A percentile compares a stretch with the other conserved stretches of the same genome.
phyloP scores from a whole-genome alignment of 371 early-diverging fungal species.

The Actinomucor elegans region DNA sequence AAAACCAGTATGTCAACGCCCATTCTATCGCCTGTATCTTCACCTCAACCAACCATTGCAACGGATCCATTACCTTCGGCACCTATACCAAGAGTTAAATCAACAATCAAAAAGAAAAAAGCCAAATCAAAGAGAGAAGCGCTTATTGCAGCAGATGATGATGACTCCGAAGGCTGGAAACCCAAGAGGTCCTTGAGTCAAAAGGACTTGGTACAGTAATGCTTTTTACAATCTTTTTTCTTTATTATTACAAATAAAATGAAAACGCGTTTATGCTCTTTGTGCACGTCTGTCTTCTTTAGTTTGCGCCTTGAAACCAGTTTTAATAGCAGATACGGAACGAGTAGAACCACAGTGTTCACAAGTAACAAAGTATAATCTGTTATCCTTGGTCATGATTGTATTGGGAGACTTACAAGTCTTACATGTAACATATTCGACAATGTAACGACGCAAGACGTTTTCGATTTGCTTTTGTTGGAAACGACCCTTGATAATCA shows the following conservation, averaged over 20 bases:
- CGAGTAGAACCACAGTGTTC: slow-evolving; percentile 96
- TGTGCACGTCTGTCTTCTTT: slow-evolving; percentile 64
- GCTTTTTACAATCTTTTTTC: slow-evolving; percentile 1
- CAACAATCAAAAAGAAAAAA: slow-evolving; percentile 28
- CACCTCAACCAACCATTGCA: not conserved
- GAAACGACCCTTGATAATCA: slow-evolving; percentile 98
- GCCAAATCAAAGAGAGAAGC: slow-evolving; percentile 31
- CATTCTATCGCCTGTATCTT: not conserved
- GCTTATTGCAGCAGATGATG: slow-evolving; percentile 17
- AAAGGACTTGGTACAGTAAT: slow-evolving; percentile 7
- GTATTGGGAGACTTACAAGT: slow-evolving; percentile 99
- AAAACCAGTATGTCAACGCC: slow-evolving; percentile 10
- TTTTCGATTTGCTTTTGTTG: slow-evolving; percentile 99
- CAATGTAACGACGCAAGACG: slow-evolving; percentile 97
- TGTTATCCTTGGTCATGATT: slow-evolving; percentile 95
- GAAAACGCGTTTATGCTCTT: slow-evolving; percentile 33
- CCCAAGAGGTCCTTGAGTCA: slow-evolving; percentile 24
- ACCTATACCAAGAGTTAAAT: slow-evolving; percentile 5
- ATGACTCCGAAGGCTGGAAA: slow-evolving; percentile 15
- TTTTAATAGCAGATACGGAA: slow-evolving; percentile 97
- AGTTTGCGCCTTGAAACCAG: slow-evolving; percentile 96
- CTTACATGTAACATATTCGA: slow-evolving; percentile 99
- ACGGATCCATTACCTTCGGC: not conserved
- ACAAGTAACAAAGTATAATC: slow-evolving; percentile 98
- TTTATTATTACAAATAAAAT: slow-evolving; percentile 9